phyloP scores from a whole-genome alignment of 352 stramenopile genomes.

The Pythium dissimile region DNA sequence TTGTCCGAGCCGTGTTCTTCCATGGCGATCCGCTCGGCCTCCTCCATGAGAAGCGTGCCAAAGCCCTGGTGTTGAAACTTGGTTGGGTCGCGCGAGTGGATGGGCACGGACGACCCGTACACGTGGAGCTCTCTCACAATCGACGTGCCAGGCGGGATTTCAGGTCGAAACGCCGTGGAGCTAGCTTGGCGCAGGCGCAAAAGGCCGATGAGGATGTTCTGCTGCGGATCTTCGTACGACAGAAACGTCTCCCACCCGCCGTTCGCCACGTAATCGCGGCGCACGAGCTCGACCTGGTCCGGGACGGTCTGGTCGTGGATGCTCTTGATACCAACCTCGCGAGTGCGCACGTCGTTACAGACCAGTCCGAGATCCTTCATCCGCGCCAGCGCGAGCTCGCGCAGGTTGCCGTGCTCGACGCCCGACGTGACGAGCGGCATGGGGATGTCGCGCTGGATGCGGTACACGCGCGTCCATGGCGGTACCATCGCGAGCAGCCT shows the following conservation, averaged over 20 bases:
- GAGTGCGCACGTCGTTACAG: conserved; percentile 94
- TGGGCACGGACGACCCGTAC: conserved; percentile 95
- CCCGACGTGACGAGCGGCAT: conserved; percentile 97
- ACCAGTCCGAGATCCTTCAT: conserved; percentile 92
- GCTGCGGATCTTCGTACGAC: conserved; percentile 94
- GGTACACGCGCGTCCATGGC: conserved; percentile 95
- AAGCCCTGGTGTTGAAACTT: conserved; percentile 97
- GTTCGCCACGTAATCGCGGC: conserved; percentile 95
- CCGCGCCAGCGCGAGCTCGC: conserved; percentile 89
- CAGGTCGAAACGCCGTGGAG: conserved; percentile 76
- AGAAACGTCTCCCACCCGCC: conserved; percentile 97
- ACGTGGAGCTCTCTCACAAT: conserved; percentile 94
- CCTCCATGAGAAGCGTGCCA: conserved; percentile 96
- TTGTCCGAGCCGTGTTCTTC: conserved; percentile 95
- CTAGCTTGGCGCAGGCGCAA: conserved; percentile 90
- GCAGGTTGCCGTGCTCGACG: conserved; percentile 95
- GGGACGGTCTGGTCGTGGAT: conserved; percentile 93
- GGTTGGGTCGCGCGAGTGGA: conserved; percentile 92
- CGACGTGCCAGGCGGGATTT: conserved; percentile 58
- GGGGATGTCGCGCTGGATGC: conserved; percentile 96
- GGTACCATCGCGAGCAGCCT: conserved; percentile 92
- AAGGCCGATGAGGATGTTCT: conserved; percentile 96
- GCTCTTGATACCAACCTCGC: conserved; percentile 96
- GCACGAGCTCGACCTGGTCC: conserved; percentile 96
- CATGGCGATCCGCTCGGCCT: conserved; percentile 94